Conservation (phyloP, 2,329 filamentous ascomycete genomes). For the Colletotrichum somersetense region DNA sequence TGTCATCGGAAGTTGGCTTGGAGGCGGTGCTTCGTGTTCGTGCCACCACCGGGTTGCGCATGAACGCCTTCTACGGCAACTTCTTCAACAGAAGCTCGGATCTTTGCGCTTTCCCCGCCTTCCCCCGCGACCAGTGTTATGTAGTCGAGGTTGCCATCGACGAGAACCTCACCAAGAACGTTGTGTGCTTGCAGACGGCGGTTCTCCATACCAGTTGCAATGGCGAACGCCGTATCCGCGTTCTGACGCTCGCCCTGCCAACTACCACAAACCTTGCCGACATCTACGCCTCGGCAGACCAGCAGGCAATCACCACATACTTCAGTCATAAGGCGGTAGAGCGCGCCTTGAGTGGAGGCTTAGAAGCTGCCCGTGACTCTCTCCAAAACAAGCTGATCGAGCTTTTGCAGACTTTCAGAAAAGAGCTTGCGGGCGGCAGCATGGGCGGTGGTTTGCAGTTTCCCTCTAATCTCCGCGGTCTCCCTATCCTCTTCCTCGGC, state of each 20-base stretch:
- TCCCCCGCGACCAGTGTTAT: constrained; percentile 96
- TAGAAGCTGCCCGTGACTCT: constrained; percentile 92
- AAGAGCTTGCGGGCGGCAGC: constrained; percentile 94
- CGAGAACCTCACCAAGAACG: constrained; percentile 90
- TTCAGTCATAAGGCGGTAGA: constrained; percentile 99
- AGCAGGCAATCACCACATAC: constrained; percentile 91
- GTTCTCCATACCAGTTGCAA: constrained; percentile 98
- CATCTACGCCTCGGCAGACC: constrained; percentile 94
- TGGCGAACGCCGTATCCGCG: constrained; percentile 93
- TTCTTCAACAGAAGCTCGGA: constrained; percentile 99
- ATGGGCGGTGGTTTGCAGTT: constrained; percentile 96
- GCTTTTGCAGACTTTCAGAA: constrained; percentile 93
- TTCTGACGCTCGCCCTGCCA: constrained; percentile 91
- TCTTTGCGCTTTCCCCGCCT: constrained; percentile 96
- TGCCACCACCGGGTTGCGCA: constrained; percentile 92
- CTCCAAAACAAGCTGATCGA: constrained; percentile 93
- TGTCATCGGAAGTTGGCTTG: constrained; percentile 96
- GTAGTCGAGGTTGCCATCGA: constrained; percentile 99
- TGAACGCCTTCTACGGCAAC: constrained; percentile 99
- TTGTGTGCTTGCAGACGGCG: constrained; percentile 92
- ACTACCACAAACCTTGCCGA: constrained; percentile 93
- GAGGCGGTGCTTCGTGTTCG: constrained; percentile 96
- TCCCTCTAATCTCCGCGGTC: constrained; percentile 88
- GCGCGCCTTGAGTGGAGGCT: constrained; percentile 83
- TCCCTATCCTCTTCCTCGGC: constrained; percentile 92